Conservation (phyloP, 139 green algal genomes). For the Raphidocelis subcapitata region DNA sequence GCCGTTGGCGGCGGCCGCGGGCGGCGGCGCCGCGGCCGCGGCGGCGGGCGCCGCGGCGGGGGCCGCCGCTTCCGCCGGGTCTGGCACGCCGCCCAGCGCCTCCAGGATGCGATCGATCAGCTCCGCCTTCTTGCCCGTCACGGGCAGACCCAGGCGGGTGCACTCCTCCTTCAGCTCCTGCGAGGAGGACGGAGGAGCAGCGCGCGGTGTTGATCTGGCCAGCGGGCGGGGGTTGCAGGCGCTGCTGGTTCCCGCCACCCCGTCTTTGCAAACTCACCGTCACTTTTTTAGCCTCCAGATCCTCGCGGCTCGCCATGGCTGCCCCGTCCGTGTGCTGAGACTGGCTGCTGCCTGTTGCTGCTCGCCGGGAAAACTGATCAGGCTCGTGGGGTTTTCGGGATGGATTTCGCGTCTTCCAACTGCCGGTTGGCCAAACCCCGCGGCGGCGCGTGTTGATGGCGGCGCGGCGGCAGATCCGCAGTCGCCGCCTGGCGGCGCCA, state of each 20-base stretch:
- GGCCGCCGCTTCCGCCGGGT: background rate
- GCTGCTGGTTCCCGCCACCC: background rate
- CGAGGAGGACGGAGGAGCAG: background rate
- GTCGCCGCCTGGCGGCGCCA: too few species aligned
- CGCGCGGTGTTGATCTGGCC: background rate
- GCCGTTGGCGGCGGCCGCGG: background rate
- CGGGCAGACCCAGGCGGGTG: background rate
- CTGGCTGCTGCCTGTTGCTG: background rate
- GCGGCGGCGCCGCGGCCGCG: background rate
- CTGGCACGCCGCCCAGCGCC: background rate
- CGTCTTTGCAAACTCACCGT: background rate
- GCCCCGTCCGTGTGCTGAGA: background rate
- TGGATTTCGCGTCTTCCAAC: too few species aligned
- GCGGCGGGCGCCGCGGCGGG: background rate
- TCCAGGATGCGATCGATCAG: conserved; percentile 3
- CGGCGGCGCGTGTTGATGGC: too few species aligned
- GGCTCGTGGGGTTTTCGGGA: too few species aligned
- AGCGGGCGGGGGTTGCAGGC: background rate
- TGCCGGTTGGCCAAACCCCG: too few species aligned
- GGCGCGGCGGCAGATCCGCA: too few species aligned
- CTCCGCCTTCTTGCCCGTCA: conserved; percentile 1
- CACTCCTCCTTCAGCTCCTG: conserved; percentile 6
- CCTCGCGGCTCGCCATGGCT: background rate
- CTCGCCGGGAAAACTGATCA: too few species aligned
- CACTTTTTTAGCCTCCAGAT: background rate